These are phyloP conservation scores for Fraxinus cuspidata DNA, from an alignment of 257 asterid species.

Conservation along the genomic window DNA sequence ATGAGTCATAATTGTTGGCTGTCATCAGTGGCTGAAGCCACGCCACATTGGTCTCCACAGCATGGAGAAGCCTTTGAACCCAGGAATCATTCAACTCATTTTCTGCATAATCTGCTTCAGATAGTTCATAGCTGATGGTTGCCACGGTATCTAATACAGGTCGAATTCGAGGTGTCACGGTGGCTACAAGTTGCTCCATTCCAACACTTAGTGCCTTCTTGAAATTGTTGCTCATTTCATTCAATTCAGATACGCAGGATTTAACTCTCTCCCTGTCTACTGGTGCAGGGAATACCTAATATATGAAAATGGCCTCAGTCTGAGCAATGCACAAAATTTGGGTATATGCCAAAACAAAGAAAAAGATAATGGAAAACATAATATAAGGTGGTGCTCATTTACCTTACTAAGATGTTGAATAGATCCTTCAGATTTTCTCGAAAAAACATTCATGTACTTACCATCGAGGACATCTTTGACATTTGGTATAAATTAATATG, in stretches of 20 bases:
- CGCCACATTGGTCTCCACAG: constrained; percentile 75
- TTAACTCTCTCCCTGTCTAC: constrained; percentile 82
- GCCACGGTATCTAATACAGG: constrained; percentile 87
- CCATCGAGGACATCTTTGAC: neutral
- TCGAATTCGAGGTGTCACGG: constrained; percentile 79
- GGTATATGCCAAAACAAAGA: constrained; percentile 5
- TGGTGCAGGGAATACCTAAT: constrained; percentile 77
- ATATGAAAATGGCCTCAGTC: constrained; percentile 19
- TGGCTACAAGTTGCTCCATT: constrained; percentile 80
- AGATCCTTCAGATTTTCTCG: neutral
- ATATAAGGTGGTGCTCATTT: neutral
- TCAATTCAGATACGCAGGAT: constrained; percentile 85
- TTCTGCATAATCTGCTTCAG: constrained; percentile 94
- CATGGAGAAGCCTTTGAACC: constrained; percentile 97
- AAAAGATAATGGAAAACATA: constrained; percentile 3
- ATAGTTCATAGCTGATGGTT: constrained; percentile 81
- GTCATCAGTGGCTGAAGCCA: constrained; percentile 95
- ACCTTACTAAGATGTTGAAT: constrained; percentile 1
- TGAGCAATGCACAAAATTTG: neutral
- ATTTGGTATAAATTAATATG: neutral
- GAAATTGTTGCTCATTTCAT: constrained; percentile 76
- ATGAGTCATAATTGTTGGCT: constrained; percentile 66
- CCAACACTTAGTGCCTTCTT: constrained; percentile 71
- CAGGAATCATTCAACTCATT: constrained; percentile 97
- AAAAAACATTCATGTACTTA: neutral